Conservation (phyloP, 2,329 filamentous ascomycete genomes). For the Hypoxylon sp. region DNA sequence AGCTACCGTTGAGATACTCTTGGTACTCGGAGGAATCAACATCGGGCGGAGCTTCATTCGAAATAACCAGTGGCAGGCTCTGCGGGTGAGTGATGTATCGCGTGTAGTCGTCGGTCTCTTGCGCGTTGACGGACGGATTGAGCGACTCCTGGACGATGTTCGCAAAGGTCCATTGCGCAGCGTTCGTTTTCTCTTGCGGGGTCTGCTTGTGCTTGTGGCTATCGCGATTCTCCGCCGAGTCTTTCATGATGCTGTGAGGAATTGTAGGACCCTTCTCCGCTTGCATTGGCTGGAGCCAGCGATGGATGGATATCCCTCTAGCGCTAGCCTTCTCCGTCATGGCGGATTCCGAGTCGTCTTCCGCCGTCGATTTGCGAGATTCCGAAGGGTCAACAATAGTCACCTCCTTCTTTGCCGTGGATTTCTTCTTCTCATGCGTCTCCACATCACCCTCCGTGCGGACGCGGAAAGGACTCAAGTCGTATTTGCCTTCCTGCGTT, state of each 20-base stretch:
- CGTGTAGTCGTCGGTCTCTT: slow-evolving; percentile 87
- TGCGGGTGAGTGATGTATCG: slow-evolving; percentile 91
- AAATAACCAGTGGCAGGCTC: slow-evolving; percentile 85
- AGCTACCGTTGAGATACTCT: slow-evolving; percentile 80
- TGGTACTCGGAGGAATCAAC: slow-evolving; percentile 75
- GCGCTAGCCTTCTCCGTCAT: slow-evolving; percentile 55
- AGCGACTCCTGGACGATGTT: slow-evolving; percentile 88
- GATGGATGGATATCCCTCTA: slow-evolving; percentile 68
- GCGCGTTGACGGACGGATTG: slow-evolving; percentile 81
- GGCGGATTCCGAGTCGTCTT: slow-evolving; percentile 58
- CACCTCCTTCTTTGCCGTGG: slow-evolving; percentile 71
- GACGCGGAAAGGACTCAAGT: slow-evolving; percentile 89
- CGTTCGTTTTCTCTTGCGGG: slow-evolving; percentile 79
- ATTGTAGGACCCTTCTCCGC: slow-evolving; percentile 53
- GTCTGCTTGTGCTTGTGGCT: slow-evolving; percentile 65
- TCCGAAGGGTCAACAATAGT: slow-evolving; percentile 74
- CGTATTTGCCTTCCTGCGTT: slow-evolving; percentile 79
- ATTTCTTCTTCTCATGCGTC: slow-evolving; percentile 70
- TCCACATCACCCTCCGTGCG: slow-evolving; percentile 74
- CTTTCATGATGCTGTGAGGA: slow-evolving; percentile 70
- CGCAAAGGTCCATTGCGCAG: slow-evolving; percentile 88
- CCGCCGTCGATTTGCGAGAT: slow-evolving; percentile 50
- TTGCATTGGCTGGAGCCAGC: slow-evolving; percentile 69
- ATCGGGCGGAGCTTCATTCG: slow-evolving; percentile 72
- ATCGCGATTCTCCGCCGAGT: slow-evolving; percentile 50